These are phyloP conservation scores for Pleurotus eryngii DNA, from an alignment of 768 basidiomycete species.

Conservation along the genomic window DNA sequence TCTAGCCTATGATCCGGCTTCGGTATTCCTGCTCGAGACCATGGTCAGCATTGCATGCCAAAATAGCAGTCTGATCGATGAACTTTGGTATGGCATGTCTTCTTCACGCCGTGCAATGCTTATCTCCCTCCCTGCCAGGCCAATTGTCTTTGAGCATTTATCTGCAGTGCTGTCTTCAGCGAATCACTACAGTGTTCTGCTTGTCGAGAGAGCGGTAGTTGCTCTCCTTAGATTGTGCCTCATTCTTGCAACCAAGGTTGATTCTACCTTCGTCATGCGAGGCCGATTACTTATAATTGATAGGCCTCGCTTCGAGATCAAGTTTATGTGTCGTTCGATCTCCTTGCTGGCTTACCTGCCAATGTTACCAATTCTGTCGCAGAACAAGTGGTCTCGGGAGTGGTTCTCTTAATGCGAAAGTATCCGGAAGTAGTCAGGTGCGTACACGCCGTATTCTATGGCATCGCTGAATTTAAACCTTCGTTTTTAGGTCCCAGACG, in stretches of 20 bases:
- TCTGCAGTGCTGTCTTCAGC: slow-evolving; percentile 76
- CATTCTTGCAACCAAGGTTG: slow-evolving; percentile 76
- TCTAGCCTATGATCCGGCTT: slow-evolving; percentile 91
- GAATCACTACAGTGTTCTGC: slow-evolving; percentile 79
- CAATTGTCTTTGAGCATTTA: slow-evolving; percentile 90
- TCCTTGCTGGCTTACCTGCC: slow-evolving; percentile 77
- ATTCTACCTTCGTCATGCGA: slow-evolving; percentile 14
- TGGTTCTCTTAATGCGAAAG: slow-evolving; percentile 75
- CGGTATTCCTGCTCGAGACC: slow-evolving; percentile 90
- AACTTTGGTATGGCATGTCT: slow-evolving; percentile 64
- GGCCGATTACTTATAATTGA: slow-evolving; percentile 7
- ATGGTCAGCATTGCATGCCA: slow-evolving; percentile 89
- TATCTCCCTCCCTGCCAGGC: slow-evolving; percentile 48
- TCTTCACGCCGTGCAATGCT: slow-evolving; percentile 2
- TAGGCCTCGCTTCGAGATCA: slow-evolving; percentile 88
- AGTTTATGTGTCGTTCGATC: slow-evolving; percentile 90
- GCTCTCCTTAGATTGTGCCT: slow-evolving; percentile 81
- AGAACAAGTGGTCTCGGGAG: slow-evolving; percentile 86
- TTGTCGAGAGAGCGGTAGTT: slow-evolving; percentile 93
- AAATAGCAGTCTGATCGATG: slow-evolving; percentile 74
- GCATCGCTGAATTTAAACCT: neutral
- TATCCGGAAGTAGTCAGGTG: slow-evolving; percentile 72
- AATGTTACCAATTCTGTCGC: slow-evolving; percentile 79
- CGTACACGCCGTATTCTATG: neutral
- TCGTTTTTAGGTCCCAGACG: slow-evolving; percentile 66